Conservation (phyloP, 1,284 basidiomycete genomes). For the Ustilago shanxiensis region DNA sequence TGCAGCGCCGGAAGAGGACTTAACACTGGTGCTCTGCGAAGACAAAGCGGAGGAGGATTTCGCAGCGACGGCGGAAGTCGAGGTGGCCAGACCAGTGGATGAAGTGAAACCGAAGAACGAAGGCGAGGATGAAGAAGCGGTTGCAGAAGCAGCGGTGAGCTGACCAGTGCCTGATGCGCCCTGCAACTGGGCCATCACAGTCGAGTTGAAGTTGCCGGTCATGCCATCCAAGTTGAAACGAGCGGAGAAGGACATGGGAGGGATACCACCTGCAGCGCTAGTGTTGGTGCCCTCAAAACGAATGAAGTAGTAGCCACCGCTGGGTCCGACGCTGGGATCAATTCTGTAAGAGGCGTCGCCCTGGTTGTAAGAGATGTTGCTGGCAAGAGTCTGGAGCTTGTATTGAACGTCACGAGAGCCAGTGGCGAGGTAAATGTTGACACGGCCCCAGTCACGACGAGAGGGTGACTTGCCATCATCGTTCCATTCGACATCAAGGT, state of each 20-base stretch:
- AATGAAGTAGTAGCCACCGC: conserved; percentile 63
- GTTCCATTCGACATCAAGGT: conserved; percentile 55
- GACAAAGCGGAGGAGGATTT: conserved; percentile 79
- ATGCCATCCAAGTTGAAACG: conserved; percentile 58
- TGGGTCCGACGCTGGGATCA: conserved; percentile 49
- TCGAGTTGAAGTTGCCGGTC: conserved; percentile 61
- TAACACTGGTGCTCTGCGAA: conserved; percentile 33
- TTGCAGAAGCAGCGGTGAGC: conserved; percentile 19
- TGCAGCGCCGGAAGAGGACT: conserved; percentile 29
- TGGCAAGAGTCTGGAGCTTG: conserved; percentile 60
- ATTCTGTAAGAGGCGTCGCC: conserved; percentile 41
- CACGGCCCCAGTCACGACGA: conserved; percentile 49
- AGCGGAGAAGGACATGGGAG: conserved; percentile 64
- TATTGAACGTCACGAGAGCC: conserved; percentile 60
- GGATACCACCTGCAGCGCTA: conserved; percentile 31
- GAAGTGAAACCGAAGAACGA: conserved; percentile 19
- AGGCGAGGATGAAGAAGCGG: conserved; percentile 17
- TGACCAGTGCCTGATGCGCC: conserved; percentile 33
- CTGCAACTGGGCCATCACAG: conserved; percentile 38
- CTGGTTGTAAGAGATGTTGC: conserved; percentile 32
- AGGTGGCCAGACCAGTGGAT: conserved; percentile 66
- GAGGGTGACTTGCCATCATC: conserved; percentile 59
- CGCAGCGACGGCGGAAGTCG: conserved; percentile 76
- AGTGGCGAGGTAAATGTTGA: conserved; percentile 64
- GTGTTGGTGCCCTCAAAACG: conserved; percentile 60